Base-by-base conservation (phyloP, 1,284 basidiomycete species). In the Pisolithus thermaeus region DNA sequence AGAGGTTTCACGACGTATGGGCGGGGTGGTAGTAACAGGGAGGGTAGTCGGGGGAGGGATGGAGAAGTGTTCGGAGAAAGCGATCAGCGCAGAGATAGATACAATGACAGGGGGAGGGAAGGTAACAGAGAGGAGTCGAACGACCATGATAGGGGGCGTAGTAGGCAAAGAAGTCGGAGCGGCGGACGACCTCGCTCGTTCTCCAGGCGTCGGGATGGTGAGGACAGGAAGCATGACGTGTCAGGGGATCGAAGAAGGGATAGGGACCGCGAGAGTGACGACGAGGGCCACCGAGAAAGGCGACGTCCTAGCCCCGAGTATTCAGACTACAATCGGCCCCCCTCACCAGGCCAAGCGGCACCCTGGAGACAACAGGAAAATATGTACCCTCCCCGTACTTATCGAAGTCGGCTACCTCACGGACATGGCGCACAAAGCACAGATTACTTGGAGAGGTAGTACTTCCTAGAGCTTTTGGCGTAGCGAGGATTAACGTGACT, bases 401-500 rank as follows among this genome's bases (percentile, higher is more conserved):
- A 44, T n/a, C 54, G 62, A 53, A 59, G 63, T 41, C 47, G 58
- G 27, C 52, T 52, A 7, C 54, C 46, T 22, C 55, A 63, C 39
- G 62, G 61, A 4, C 61, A 58, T 5, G 68, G 67, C 14, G 53
- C 5, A 5, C 32, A 35, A 35, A 35, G 52, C 6, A 46, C 59
- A 16, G 72, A 76, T 22, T 76, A 68, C 52, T 56, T 78, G 57
- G 74, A 77, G 36, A 70, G 71, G 64, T 68, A 20, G 27, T 23
- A 14, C 54, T n/a, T 6, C 8, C 16, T 28, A 9, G 3, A n/a
- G 16, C 7, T 11, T 23, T 41, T 6, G 1, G 2, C 6, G 6
- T 32, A 4, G 3, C 12, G 23, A 30, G n/a, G 35, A 6, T 3
- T 38, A 6, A 35, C 48, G 25, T 60, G 37, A 58, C 0, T 9